Evolutionary conservation across 2,329 filamentous ascomycete genomes (phyloP).

Genomic region (Dactylellina cionopaga): DNA sequence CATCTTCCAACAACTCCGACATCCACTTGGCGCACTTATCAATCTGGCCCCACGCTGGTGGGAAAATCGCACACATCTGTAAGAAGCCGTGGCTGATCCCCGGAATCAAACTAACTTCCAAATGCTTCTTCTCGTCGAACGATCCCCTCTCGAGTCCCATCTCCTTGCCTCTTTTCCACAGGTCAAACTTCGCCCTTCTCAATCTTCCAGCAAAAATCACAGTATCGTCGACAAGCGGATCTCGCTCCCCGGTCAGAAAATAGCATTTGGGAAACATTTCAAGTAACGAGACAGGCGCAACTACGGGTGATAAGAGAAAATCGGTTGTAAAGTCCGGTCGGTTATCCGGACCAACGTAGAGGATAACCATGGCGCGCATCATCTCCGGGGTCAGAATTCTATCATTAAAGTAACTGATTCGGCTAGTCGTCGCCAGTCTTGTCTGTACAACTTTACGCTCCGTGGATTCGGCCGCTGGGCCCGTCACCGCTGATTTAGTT

Average conservation of each 20-base stretch:
- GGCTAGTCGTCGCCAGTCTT: slow-evolving; percentile 91
- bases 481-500: slow-evolving; percentile 39
- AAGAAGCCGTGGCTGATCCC: slow-evolving; percentile 94
- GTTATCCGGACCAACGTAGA: slow-evolving; percentile 94
- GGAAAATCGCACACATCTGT: slow-evolving; percentile 88
- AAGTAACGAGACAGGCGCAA: slow-evolving; percentile 85
- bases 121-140: slow-evolving; percentile 78
- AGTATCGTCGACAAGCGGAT: slow-evolving; percentile 95
- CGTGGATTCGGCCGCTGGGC: slow-evolving; percentile 55
- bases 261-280: slow-evolving; percentile 92
- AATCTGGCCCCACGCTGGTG: slow-evolving; percentile 89
- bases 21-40: slow-evolving; percentile 84
- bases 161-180: slow-evolving; percentile 62
- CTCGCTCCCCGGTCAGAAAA: slow-evolving; percentile 92
- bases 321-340: slow-evolving; percentile 92
- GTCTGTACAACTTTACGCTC: slow-evolving; percentile 69
- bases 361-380: slow-evolving; percentile 98
- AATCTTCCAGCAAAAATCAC: slow-evolving; percentile 92
- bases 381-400: slow-evolving; percentile 94
- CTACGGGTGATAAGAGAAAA: slow-evolving; percentile 86
- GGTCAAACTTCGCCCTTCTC: slow-evolving; percentile 77
- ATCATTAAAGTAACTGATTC: slow-evolving; percentile 98
- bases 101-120: slow-evolving; percentile 84
- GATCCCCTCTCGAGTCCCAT: slow-evolving; percentile 67
- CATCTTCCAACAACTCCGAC: slow-evolving; percentile 74